Base-by-base conservation (phyloP, 345 rosid genomes). In the Pugionium dolabratum region DNA sequence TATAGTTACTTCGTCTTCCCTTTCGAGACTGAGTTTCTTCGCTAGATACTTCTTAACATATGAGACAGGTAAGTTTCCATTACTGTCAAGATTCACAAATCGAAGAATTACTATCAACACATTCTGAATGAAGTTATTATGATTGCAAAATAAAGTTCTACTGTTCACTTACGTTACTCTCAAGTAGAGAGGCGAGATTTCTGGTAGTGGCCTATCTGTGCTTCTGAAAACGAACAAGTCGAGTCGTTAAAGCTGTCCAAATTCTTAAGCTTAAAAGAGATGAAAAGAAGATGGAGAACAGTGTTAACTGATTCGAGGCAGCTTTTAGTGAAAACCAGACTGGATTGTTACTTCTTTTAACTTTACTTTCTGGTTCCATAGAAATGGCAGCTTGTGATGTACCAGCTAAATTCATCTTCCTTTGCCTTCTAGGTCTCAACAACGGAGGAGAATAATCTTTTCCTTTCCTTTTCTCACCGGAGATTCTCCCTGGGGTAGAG, bases 251-350 rank as follows among this genome's bases (percentile, higher is more conserved):
- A 35, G 18, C 18, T 18, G 18, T 18, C 18, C 18, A 18, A 18
- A 18, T 18, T 18, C 18, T 18, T 18, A 18, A 18, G 18, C 18
- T 18, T 18, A 18, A 18, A 18, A 18, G 18, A 18, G 18, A 18
- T 18, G 18, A 10, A 3, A 5, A 11, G 35, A 54, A 39, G 18
- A 62, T 30, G 46, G 28, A 29, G 2, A 28, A 45, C 35, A 42
- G 9, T 1, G 5, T 39, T 55, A 63, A 71, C 64, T 64, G 52
- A 45, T 70, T 40, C 47, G 0, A 0, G 29, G 6, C 7, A 71
- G 75, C 54, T 1, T 28, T 1, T n/a, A 72, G 47, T 42, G 46
- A 3, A 57, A 72, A 25, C 70, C 70, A 64, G 56, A 72, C 54
- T 40, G 27, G 3, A 1, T 3, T 29, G 46, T 41, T 42, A 2